Conservation (phyloP, 257 asterid species). For the Verbena officinalis region DNA sequence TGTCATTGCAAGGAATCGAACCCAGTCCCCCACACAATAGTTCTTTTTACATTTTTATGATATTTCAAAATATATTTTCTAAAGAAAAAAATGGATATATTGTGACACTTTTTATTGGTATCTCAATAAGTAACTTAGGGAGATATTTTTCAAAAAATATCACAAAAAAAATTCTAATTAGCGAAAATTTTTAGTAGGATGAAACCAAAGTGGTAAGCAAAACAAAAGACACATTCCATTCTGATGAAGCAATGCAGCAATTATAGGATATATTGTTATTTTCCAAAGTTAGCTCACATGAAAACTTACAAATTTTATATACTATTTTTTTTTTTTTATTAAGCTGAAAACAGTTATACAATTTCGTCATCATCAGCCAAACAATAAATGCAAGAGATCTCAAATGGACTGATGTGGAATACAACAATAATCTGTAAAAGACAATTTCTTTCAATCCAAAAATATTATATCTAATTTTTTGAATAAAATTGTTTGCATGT, state of each 20-base stretch:
- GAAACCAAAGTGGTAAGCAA: slow-evolving; percentile 8
- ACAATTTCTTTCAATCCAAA: slow-evolving; percentile 27
- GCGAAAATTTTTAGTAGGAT: too few species aligned
- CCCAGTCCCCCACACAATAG: too few species aligned
- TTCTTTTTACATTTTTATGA: too few species aligned
- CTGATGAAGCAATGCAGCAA: slow-evolving; percentile 29
- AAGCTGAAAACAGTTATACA: slow-evolving; percentile 35
- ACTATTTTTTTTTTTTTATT: slow-evolving; percentile 9
- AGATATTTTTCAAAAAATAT: too few species aligned
- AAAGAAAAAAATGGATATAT: too few species aligned
- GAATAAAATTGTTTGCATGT: not conserved
- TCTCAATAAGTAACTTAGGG: too few species aligned
- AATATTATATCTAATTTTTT: not conserved
- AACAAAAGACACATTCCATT: slow-evolving; percentile 27
- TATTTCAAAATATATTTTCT: too few species aligned
- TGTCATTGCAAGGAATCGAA: too few species aligned
- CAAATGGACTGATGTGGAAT: slow-evolving; percentile 23
- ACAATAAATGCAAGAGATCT: slow-evolving; percentile 60
- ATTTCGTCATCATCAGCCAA: slow-evolving; percentile 44
- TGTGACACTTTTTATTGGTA: too few species aligned
- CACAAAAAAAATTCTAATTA: too few species aligned
- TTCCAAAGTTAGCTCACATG: slow-evolving; percentile 14
- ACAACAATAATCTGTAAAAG: slow-evolving; percentile 25
- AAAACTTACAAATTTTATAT: slow-evolving; percentile 1
- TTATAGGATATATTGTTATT: slow-evolving; percentile 14